Base-by-base conservation (phyloP, 2,329 filamentous ascomycete species). In the Pseudogymnoascus sp. region DNA sequence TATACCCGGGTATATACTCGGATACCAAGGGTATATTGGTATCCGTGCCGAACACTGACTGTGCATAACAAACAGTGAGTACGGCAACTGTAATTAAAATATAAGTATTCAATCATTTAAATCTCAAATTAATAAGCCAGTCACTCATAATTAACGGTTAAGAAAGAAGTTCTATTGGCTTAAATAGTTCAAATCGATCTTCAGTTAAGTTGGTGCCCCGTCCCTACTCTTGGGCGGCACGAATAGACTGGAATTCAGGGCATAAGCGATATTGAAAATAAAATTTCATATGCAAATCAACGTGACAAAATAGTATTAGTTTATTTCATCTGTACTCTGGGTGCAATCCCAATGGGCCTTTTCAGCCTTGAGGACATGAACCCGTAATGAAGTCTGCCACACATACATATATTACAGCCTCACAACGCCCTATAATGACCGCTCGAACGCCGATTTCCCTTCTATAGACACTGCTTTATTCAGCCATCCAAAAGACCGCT, bases 401-500 rank as follows among this genome's bases (percentile, higher is more conserved):
- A 45, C 45, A 30, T 52, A 18, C 45, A 30, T 52, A 52, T 52
- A 52, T 52, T 52, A 52, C 45, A 52, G 45, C 45, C 45, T 52
- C 45, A 52, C 45, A 52, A 52, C 45, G 45, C 45, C 45, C 45
- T 30, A 52, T 52, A 52, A 52, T 52, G 45, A 52, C 45, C 45
- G 45, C 45, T 52, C 45, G 45, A 52, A 52, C 45, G 45, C 45
- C 45, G 45, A 52, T 52, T 52, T 52, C 45, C 45, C 45, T 52
- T 52, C 30, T 52, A 52, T 52, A 52, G 45, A 18, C 45, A 52
- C 55, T 15, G 19, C 15, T 3, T 23, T n/a, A 9, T 38, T 38
- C 26, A 70, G 33, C 80, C 81, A 68, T 91, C 91, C 64, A 97
- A 75, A 66, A 95, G 85, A 2, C 92, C 92, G 67, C 88, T 94